Evolutionary conservation across 805 yeast species (phyloP).

Genomic region (Debaryomyces castellii): DNA sequence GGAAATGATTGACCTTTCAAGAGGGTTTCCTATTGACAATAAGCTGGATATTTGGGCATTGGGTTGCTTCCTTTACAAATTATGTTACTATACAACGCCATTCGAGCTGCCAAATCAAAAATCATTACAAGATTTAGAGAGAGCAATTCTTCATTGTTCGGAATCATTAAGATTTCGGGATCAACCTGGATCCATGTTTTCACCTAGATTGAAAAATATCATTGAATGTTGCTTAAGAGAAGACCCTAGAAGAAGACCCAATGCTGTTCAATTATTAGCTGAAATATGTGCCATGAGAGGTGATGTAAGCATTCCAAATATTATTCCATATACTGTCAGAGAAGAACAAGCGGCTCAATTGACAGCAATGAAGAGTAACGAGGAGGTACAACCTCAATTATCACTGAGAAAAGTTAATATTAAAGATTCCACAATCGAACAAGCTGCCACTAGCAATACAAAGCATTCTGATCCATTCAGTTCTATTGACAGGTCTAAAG

Average conservation of each 20-base stretch:
- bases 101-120: constrained; percentile 55
- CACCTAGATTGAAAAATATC: constrained; percentile 61
- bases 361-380: background rate
- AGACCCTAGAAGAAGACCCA: constrained; percentile 73
- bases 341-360: constrained; percentile 12
- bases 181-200: constrained; percentile 45
- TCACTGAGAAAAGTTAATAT: background rate
- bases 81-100: constrained; percentile 82
- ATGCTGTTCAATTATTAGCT: constrained; percentile 66
- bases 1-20: constrained; percentile 74
- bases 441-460: background rate
- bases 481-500: constrained; percentile 38
- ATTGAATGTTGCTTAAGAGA: constrained; percentile 60
- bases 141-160: constrained; percentile 58
- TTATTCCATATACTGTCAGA: constrained; percentile 40
- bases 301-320: constrained; percentile 35
- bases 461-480: constrained; percentile 41
- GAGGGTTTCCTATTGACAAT: constrained; percentile 72
- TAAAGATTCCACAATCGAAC: background rate
- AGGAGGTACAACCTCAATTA: background rate
- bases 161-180: constrained; percentile 50
- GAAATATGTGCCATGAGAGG: constrained; percentile 66
- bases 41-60: constrained; percentile 86
- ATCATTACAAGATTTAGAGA: constrained; percentile 46
- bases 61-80: constrained; percentile 73